phyloP scores from a whole-genome alignment of 139 green algal genomes.

The Asterochloris erici region DNA sequence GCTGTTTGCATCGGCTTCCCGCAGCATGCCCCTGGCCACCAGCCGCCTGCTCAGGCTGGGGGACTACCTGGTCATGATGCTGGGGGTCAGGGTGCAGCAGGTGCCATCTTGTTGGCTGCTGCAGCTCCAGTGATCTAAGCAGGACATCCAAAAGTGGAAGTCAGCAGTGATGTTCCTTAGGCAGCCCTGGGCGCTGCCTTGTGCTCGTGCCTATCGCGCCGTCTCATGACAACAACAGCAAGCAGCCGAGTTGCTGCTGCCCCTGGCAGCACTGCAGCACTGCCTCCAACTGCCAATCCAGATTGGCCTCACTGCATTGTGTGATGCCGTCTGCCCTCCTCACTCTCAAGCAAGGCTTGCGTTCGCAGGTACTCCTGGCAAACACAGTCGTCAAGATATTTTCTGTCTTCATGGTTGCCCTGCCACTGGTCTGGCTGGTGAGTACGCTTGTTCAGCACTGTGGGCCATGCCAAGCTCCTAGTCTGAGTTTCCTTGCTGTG shows the following conservation, averaged over 20 bases:
- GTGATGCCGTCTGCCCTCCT: no score
- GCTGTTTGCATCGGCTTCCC: background rate
- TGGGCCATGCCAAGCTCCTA: background rate
- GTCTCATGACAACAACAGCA: no score
- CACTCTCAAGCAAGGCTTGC: background rate
- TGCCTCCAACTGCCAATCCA: no score
- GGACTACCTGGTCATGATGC: constrained; percentile 4
- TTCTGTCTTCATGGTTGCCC: constrained; percentile 10
- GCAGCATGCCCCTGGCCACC: constrained; percentile 8
- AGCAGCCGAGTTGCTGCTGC: no score
- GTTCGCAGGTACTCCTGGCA: background rate
- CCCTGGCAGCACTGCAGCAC: no score
- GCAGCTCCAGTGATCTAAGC: no score
- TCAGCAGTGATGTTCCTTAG: no score
- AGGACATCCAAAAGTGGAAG: no score
- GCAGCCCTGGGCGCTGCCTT: no score
- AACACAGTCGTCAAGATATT: constrained; percentile 21
- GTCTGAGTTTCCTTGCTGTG: background rate
- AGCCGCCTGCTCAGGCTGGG: constrained; percentile 7
- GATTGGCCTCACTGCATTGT: no score
- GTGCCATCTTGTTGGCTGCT: background rate
- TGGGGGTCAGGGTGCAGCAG: constrained; percentile 6
- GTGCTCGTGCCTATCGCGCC: no score
- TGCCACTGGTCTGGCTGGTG: constrained; percentile 18
- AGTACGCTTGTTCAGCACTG: background rate